Base-by-base conservation (phyloP, 108 stramenopile genomes). In the Heterococcus sp. region DNA sequence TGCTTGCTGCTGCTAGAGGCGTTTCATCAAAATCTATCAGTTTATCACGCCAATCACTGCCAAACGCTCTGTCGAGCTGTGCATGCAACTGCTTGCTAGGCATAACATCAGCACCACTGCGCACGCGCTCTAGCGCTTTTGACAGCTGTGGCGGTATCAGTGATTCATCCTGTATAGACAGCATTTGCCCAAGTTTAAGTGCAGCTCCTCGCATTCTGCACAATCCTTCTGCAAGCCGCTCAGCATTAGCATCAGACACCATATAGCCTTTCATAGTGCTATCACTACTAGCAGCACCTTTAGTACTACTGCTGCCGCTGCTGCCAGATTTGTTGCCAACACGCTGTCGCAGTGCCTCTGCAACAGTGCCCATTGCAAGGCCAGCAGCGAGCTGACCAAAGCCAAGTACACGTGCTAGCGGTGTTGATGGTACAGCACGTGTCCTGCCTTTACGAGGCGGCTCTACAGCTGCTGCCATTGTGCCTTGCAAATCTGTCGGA, bases 101-200 rank as follows among this genome's bases (percentile, higher is more conserved):
- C 96, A 98, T 98, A 58, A 94, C 90, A 78, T 98, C 96, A 2
- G 98, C 98, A 2, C 93, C 92, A 69, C 92, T 91, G 36, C 95
- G 91, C 21, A 98, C 96, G 26, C 88, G 68, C 69, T 89, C 92
- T 66, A 97, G 78, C 14, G 96, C 98, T 38, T 91, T 88, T 30
- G 92, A 86, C 74, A 97, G 84, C 65, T 94, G 92, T 1, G 92
- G 91, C 11, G 96, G 96, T 27, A 96, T 90, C n/a, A 96, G 83
- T 26, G 91, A 81, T 79, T 97, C 96, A 85, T 97, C 96, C 87
- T 97, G 95, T 38, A 98, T 94, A 74, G 92, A 92, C 3, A 99
- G 89, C 96, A 99, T 97, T 88, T 99, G 98, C 74, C 98, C 98
- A 71, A 99, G 90, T 89, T 99, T 97, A 70, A 99, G 86, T 29